Percentiles rank a stretch among this genome's conserved stretches.
These are phyloP conservation scores for Pistacia integerrima DNA, from an alignment of 345 rosid species.

Conservation along the genomic window DNA sequence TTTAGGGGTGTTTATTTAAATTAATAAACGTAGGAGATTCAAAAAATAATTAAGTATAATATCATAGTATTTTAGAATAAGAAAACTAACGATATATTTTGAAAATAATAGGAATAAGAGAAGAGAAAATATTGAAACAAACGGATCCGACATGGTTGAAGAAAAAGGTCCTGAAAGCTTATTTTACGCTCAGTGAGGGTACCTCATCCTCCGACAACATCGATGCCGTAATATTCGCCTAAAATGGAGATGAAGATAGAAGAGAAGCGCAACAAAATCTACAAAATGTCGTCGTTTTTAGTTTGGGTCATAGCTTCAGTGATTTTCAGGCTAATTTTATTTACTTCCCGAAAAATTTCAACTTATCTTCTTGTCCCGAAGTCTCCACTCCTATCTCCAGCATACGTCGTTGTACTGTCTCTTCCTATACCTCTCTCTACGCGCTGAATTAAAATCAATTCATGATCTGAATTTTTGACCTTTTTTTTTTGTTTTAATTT, in stretches of 20 bases:
- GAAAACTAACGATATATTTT: too few species aligned
- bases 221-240: too few species aligned
- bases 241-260: conserved; percentile 29
- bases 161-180: neutral
- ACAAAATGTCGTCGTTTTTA: conserved; percentile 44
- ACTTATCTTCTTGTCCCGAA: conserved; percentile 86
- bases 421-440: conserved; percentile 2
- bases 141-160: neutral
- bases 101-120: too few species aligned
- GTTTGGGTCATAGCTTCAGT: conserved; percentile 51
- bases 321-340: conserved; percentile 52
- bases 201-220: neutral
- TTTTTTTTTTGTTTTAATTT: neutral
- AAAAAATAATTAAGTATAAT: too few species aligned
- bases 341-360: conserved; percentile 59
- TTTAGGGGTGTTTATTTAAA: too few species aligned
- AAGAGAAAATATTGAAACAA: too few species aligned
- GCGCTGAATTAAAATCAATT: neutral
- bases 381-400: conserved; percentile 94
- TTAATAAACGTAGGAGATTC: too few species aligned
- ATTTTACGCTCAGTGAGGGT: neutral
- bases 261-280: conserved; percentile 17
- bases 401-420: conserved; percentile 79
- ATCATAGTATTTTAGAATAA: too few species aligned
- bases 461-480: neutral